Conservation (phyloP, 768 basidiomycete genomes). For the Amanita fuliginea region DNA sequence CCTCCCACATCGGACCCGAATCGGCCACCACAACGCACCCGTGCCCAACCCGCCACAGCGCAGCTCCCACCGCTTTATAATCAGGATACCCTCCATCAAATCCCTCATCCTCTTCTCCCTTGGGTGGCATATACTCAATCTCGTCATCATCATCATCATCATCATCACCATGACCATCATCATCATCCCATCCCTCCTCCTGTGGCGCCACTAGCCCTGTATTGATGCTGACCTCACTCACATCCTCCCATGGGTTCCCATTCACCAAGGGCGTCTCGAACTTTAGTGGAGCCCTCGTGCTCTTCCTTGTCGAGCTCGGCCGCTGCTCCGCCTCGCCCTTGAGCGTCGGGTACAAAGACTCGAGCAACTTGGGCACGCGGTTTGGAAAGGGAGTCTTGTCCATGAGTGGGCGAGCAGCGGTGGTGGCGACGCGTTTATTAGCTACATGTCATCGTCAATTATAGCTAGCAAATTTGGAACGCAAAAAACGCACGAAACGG, state of each 20-base stretch:
- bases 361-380: constrained; percentile 31
- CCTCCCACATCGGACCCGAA: constrained; percentile 10
- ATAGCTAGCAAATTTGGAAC: no score
- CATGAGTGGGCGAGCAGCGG: constrained; percentile 34
- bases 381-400: constrained; percentile 77
- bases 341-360: constrained; percentile 16
- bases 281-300: constrained; percentile 41
- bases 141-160: constrained; percentile 38
- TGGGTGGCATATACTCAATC: constrained; percentile 43
- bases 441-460: no score
- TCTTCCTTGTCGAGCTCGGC: constrained; percentile 61
- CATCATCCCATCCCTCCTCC: constrained; percentile 17
- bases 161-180: constrained; percentile 26
- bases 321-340: constrained; percentile 25
- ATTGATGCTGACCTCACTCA: constrained; percentile 40
- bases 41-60: constrained; percentile 22
- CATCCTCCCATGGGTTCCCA: constrained; percentile 78
- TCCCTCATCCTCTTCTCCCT: constrained; percentile 8
- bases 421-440: not conserved
- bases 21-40: constrained; percentile 18
- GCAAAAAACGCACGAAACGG: not conserved
- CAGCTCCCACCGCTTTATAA: constrained; percentile 29
- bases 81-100: constrained; percentile 27
- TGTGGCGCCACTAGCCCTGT: constrained; percentile 18
- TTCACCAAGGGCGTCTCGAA: constrained; percentile 60